Evolutionary conservation across 805 yeast species (phyloP).

Genomic region (Schizosaccharomyces octosporus): DNA sequence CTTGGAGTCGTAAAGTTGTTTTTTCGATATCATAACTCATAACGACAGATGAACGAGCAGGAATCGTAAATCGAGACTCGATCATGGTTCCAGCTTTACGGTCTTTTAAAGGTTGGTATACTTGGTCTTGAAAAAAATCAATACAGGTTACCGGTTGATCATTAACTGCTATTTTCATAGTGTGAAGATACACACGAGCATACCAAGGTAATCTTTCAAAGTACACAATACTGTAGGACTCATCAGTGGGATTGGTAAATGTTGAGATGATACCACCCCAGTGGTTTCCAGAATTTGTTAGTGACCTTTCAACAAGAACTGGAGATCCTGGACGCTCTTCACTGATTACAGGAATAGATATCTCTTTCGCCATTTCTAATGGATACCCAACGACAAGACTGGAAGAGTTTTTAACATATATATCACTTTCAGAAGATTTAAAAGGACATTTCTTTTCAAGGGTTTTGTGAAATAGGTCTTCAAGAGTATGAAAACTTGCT

Average conservation of each 20-base stretch:
- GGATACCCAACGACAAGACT: background rate
- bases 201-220: conserved; percentile 85
- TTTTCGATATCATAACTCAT: conserved; percentile 58
- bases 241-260: conserved; percentile 36
- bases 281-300: conserved; percentile 81
- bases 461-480: background rate
- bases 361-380: background rate
- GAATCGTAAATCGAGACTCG: conserved; percentile 41
- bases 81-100: conserved; percentile 60
- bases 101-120: conserved; percentile 58
- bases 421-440: background rate
- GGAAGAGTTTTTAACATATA: background rate
- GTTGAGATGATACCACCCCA: conserved; percentile 69
- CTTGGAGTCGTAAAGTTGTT: conserved; percentile 57
- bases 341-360: background rate
- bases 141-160: conserved; percentile 3
- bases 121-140: conserved; percentile 24
- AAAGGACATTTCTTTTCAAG: background rate
- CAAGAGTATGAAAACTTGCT: background rate
- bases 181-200: conserved; percentile 57
- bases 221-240: conserved; percentile 29
- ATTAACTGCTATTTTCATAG: conserved; percentile 20
- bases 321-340: background rate
- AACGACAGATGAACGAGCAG: conserved; percentile 35
- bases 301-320: conserved; percentile 25